Base-by-base conservation (phyloP, 352 stramenopile genomes). In the Stramenopiles sp. region DNA sequence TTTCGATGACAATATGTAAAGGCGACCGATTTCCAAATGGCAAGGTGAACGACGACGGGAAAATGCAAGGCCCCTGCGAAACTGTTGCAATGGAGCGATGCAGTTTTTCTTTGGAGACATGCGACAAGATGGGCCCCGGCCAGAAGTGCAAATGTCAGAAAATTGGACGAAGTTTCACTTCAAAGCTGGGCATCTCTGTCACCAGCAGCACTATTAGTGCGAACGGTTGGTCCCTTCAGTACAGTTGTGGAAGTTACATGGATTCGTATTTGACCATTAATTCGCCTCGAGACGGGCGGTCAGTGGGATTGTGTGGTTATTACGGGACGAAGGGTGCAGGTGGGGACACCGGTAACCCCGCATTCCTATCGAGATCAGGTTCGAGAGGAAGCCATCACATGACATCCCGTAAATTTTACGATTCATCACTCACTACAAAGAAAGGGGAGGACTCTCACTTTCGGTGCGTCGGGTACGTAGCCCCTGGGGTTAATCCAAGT, bases 91-190 rank as follows among this genome's bases (percentile, higher is more conserved):
- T 71, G 53, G 53, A 71, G 33, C 2, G 53, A 2, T 71, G 53
- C 12, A 71, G 35, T 33, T 71, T 71, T 6, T 71, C 33, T 6
- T 6, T 71, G 1, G 53, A 71, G 35, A 71, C 53, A 35, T 71
- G 53, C 12, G 6, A 2, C 6, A 33, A 33, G 33, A 6, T 35
- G 12, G 6, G 6, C 2, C n/a, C n/a, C n/a, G 53, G 2, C 6
- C 4, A 2, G 2, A 71, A 71, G 12, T 71, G 53, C 6, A 71
- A 71, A 33, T 71, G 53, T 71, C 53, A 71, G 35, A 71, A 71
- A 71, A 71, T 71, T 71, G 53, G 53, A 35, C 2, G 53, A 6
- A 71, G 53, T 6, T 71, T 71, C 53, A 71, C 53, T 71, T 71
- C 53, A 2, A 31, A 31, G 35, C 33, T 71, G 6, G 35, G 35